Evolutionary conservation across 371 early-diverging fungal species (phyloP), one percentile per base, ranked within the genome.

Genomic region (Amoeboradix gromovi): DNA sequence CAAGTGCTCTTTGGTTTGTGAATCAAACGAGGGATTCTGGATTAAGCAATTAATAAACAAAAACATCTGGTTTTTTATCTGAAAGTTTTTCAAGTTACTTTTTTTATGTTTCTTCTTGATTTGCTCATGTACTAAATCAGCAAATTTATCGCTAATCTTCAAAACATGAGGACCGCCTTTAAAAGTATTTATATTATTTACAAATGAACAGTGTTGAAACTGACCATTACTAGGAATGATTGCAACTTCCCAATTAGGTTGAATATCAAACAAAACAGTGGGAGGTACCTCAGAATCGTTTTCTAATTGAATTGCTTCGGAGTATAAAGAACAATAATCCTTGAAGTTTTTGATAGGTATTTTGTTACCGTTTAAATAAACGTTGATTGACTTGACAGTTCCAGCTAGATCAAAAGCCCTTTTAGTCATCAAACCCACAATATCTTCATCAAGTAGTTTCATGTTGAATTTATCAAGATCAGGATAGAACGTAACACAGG

Each of bases 1-100:
- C 85, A 99, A 84, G 73, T 83, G 90, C 74, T 98, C 99, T 78
- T 99, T 99, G 28, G 99, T 99, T 77, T 99, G 99, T 2, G 95
- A 94, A 77, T 99, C 98, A 78, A 99, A 99, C 0, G 94, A 79
- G 1, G 99, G 98, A 76, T 99, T 99, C 73, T 93, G 96, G 70
- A 99, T 94, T 70, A 88, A 74, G 74, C 88, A 89, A 78, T 99
- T 99, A 74, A 99, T 81, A 78, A 98, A 99, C 2, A 99, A 71
- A 82, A 87, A 92, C 77, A 98, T 82, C 70, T 92, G 89, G 68
- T 80, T 88, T 77, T 93, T 94, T 75, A 94, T 85, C 71, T 91
- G 88, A 74, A 84, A 80, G 1, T 93, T 88, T 78, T 88, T 91
- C 66, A 93, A 75, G 73, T 68, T 71, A 72, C 29, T 69, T 73